Base-by-base conservation (phyloP, 1,284 basidiomycete species). In the Anthracocystis walkeri region DNA sequence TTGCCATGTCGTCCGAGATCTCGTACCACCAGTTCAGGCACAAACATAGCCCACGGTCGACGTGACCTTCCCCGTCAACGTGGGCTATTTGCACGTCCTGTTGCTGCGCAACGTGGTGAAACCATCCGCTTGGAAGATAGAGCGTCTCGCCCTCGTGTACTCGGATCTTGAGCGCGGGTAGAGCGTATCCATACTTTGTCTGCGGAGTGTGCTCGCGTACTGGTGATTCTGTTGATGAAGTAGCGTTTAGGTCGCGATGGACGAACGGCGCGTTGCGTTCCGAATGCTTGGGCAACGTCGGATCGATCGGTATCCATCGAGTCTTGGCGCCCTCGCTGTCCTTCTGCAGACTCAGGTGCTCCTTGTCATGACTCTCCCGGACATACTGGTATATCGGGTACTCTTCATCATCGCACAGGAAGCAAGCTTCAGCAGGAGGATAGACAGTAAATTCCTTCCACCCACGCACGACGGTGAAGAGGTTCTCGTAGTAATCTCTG, bases 21-120 rank as follows among this genome's bases (percentile, higher is more conserved):
- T 82, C 73, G 61, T 82, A 83, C 81, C 81, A 82, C 80, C 77
- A 81, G 44, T 83, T 83, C n/a, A 83, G 40, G 59, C 71, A 73
- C 7, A 82, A 51, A 45, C 81, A 83, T 10, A 82, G 31, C 11
- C 79, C 81, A 12, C 69, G 50, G 14, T 68, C 56, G 21, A 42
- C 25, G 3, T n/a, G 8, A 10, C 50, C 57, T 20, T 50, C 11
- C 3, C 55, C 51, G 10, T 63, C 27, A 14, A 41, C 7, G 14
- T 42, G 8, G 6, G 64, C 62, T 8, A 61, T 27, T 46, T 71
- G 68, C 25, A 51, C 53, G 33, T 82, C 78, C 31, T 77, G 71
- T 40, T 72, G 65, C 68, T 83, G 80, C 40, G 71, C 64, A 8
- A 81, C 81, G 50, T 80, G 78, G 48, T 82, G 80, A 40, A 73